Conservation (phyloP, 1,139 yeast genomes). For the Candida pseudoviswanathii region DNA sequence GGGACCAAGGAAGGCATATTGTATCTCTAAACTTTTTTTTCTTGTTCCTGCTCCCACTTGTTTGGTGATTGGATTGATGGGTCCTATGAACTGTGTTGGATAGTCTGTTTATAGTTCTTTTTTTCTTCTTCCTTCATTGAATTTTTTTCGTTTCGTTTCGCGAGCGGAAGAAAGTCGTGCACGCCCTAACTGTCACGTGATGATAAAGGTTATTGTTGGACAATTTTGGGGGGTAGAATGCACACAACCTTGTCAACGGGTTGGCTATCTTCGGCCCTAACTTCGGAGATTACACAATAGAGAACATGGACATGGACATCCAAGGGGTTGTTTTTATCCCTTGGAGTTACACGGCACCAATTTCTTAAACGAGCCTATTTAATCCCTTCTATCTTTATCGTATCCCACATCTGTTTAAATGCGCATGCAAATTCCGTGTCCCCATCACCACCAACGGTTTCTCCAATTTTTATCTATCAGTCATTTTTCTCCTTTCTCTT, state of each 20-base stretch:
- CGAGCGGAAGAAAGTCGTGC: neutral
- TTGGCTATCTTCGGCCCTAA: no score
- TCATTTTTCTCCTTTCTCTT: neutral
- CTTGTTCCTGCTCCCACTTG: neutral
- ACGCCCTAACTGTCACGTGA: neutral
- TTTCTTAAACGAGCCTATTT: neutral
- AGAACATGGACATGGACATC: no score
- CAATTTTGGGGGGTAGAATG: no score
- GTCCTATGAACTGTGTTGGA: no score
- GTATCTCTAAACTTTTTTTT: neutral
- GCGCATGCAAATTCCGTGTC: neutral
- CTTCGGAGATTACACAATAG: no score
- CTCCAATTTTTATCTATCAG: neutral
- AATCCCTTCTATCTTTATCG: neutral
- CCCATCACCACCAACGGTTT: neutral
- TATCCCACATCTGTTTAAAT: no score
- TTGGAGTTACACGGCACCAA: neutral
- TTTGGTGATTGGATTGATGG: constrained; percentile 1
- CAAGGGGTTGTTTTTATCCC: neutral
- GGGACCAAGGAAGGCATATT: constrained; percentile 15
- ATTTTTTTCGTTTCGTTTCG: neutral
- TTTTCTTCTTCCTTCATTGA: neutral
- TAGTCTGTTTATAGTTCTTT: neutral
- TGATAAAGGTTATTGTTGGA: neutral
- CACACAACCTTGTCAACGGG: no score